These are phyloP conservation scores for Chamaecrista fasciculata DNA, from an alignment of 306 rosid species.

Conservation along the genomic window DNA sequence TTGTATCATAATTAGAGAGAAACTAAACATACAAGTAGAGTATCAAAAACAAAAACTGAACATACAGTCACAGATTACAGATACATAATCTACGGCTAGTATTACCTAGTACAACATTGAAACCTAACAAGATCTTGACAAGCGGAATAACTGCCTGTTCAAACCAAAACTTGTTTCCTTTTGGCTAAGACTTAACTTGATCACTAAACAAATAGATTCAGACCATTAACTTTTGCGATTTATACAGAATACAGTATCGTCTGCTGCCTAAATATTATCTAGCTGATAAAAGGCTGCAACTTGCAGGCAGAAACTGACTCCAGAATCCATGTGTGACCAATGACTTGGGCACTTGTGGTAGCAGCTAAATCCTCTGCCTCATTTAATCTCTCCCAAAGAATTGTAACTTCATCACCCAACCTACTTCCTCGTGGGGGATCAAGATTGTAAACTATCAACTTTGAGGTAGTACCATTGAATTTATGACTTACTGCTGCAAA, in stretches of 20 bases:
- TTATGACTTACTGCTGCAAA: conserved; percentile 31
- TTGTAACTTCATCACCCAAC: conserved; percentile 82
- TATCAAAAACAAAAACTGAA: too few relatives aligned
- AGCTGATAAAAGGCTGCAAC: conserved; percentile 61
- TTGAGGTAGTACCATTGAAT: conserved; percentile 27
- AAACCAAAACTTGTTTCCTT: too few relatives aligned
- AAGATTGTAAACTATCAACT: conserved; percentile 70
- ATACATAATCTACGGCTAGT: too few relatives aligned
- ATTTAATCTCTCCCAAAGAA: conserved; percentile 73
- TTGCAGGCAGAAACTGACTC: conserved; percentile 77
- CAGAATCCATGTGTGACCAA: conserved; percentile 86
- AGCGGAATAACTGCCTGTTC: too few relatives aligned
- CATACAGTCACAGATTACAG: too few relatives aligned
- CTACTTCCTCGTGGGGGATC: conserved; percentile 74
- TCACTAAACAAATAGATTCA: too few relatives aligned
- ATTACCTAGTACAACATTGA: too few relatives aligned
- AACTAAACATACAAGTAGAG: too few relatives aligned
- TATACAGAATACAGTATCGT: background rate
- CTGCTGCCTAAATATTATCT: conserved; percentile 22
- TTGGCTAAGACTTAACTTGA: too few relatives aligned
- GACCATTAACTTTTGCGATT: background rate
- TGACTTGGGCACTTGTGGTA: conserved; percentile 46
- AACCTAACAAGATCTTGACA: too few relatives aligned
- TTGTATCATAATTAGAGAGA: too few relatives aligned
- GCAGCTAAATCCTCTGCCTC: conserved; percentile 78